A percentile compares a stretch with the other conserved stretches of the same genome.
Conservation (phyloP, 352 stramenopile species). For the Phytophthora nicotianae region DNA sequence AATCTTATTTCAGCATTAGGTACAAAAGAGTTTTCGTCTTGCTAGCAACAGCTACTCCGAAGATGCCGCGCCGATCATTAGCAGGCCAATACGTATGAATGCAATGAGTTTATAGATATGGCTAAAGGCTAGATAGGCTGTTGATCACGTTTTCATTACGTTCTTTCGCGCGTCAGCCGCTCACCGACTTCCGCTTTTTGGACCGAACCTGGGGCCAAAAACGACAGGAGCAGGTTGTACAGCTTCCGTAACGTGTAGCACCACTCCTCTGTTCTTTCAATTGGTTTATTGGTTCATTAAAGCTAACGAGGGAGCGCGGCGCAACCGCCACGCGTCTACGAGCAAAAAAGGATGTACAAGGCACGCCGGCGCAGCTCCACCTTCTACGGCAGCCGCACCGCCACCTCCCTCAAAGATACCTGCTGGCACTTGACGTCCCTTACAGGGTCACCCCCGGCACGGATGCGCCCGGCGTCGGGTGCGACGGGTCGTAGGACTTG, state of each 20-base stretch:
- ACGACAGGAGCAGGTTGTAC: not conserved
- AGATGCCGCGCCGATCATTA: too few species aligned
- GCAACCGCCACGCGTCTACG: constrained; percentile 25
- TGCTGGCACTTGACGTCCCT: constrained; percentile 24
- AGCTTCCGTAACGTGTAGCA: not conserved
- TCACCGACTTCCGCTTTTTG: not conserved
- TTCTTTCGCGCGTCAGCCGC: too few species aligned
- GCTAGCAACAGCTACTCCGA: too few species aligned
- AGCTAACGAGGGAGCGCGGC: constrained; percentile 30
- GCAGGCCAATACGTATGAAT: too few species aligned
- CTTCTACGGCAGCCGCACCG: constrained; percentile 18
- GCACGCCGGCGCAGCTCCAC: constrained; percentile 12
- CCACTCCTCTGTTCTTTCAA: constrained; percentile 4
- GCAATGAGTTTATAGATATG: too few species aligned
- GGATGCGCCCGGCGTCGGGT: constrained; percentile 27
- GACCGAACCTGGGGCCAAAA: too few species aligned
- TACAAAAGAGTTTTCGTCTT: too few species aligned
- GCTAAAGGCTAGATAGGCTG: too few species aligned
- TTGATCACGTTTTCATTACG: too few species aligned
- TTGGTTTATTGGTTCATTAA: constrained; percentile 37
- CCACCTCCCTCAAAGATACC: constrained; percentile 21
- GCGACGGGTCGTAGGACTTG: constrained; percentile 23
- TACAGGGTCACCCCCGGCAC: constrained; percentile 50
- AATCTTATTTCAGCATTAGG: too few species aligned
- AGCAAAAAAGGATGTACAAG: constrained; percentile 43